Evolutionary conservation across 345 rosid genomes (phyloP).

Genomic region (Dimocarpus longan): DNA sequence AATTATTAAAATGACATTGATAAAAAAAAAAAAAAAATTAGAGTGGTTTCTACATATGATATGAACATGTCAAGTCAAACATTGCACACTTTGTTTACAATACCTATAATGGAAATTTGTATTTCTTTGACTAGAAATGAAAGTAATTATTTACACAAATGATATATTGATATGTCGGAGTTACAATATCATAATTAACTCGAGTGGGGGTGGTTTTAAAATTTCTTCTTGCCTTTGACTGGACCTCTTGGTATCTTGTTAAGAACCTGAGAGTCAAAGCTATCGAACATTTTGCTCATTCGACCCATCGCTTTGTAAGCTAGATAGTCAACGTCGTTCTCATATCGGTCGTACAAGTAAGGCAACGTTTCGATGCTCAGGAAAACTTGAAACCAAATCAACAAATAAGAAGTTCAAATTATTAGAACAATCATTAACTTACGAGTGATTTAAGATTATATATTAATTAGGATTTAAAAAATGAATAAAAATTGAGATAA

Average conservation of each 20-base stretch:
- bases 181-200: background rate
- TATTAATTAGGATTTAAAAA: background rate
- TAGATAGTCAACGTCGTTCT: conserved; percentile 59
- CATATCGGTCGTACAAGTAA: conserved; percentile 59
- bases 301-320: conserved; percentile 37
- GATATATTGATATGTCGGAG: background rate
- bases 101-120: background rate
- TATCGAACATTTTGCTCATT: conserved; percentile 44
- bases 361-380: conserved; percentile 66
- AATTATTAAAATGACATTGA: background rate
- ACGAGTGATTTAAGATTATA: background rate
- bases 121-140: background rate
- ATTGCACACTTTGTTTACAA: background rate
- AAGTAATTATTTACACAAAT: background rate
- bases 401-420: background rate
- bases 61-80: background rate
- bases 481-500: background rate
- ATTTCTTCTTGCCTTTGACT: conserved; percentile 53
- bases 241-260: conserved; percentile 86
- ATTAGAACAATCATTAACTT: background rate
- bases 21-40: too few species aligned
- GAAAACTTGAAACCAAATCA: conserved; percentile 37
- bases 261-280: conserved; percentile 58
- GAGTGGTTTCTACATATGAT: background rate
- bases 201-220: conserved; percentile 23